Conservation (phyloP, 176 grass and related monocot genomes). For the Carex littledalei region DNA sequence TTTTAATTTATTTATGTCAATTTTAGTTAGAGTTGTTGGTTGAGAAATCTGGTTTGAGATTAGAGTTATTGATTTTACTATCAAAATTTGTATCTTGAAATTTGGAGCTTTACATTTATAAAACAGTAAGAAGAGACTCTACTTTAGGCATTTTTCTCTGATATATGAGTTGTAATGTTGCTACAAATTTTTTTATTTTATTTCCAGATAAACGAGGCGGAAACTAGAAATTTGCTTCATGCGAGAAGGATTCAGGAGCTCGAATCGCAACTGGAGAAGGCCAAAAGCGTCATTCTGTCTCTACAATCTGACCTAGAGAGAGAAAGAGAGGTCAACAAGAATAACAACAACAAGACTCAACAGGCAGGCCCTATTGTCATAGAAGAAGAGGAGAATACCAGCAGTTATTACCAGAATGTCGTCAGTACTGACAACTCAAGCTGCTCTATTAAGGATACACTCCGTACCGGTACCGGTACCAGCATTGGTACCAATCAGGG, state of each 20-base stretch:
- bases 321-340: constrained; percentile 43
- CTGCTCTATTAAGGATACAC: constrained; percentile 9
- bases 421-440: background rate
- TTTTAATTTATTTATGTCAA: background rate
- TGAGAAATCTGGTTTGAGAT: no score
- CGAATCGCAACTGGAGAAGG: constrained; percentile 48
- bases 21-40: no score
- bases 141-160: no score
- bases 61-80: no score
- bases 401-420: constrained; percentile 18
- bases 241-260: constrained; percentile 54
- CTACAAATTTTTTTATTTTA: background rate
- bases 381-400: constrained; percentile 32
- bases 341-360: constrained; percentile 36
- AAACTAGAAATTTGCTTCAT: constrained; percentile 38
- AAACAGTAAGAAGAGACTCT: no score
- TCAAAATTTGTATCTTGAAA: no score
- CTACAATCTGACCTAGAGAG: constrained; percentile 52
- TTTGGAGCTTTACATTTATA: no score
- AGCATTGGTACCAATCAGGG: constrained; percentile 14
- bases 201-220: constrained; percentile 72
- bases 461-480: constrained; percentile 16
- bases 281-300: constrained; percentile 35
- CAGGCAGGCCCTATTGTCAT: background rate
- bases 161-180: background rate